Evolutionary conservation across 1,139 yeast species (phyloP).

Genomic region (Scheffersomyces illinoinensis): DNA sequence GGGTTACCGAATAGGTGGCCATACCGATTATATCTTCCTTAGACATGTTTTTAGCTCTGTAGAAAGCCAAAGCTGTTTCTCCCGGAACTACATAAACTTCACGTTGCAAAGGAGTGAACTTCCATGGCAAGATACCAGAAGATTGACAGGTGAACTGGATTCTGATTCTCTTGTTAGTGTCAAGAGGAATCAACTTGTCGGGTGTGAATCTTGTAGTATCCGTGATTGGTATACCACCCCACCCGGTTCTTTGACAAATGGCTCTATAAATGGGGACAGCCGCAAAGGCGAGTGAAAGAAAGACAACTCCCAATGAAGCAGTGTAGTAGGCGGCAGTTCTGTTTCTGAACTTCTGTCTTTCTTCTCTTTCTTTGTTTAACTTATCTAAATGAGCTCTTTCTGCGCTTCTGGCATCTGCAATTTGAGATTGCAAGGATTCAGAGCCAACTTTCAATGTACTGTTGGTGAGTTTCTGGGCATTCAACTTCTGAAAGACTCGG

Average conservation of each 20-base stretch:
- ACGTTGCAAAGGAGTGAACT: conserved; percentile 89
- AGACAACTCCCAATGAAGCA: conserved; percentile 67
- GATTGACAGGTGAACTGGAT: conserved; percentile 90
- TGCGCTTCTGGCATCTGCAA: not conserved
- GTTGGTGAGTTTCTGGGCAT: not conserved
- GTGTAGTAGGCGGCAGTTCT: conserved; percentile 70
- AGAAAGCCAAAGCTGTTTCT: conserved; percentile 95
- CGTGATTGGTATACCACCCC: conserved; percentile 93
- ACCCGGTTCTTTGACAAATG: conserved; percentile 92
- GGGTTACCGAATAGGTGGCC: conserved; percentile 97
- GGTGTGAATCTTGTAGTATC: conserved; percentile 79
- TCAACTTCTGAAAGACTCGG: not conserved
- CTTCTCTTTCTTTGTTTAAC: conserved; percentile 25
- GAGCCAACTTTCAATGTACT: not conserved
- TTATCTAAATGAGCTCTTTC: conserved; percentile 11
- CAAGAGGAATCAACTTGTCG: conserved; percentile 86
- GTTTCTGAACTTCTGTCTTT: conserved; percentile 32
- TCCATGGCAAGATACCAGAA: conserved; percentile 93
- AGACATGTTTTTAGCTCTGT: conserved; percentile 84
- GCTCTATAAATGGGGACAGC: conserved; percentile 94
- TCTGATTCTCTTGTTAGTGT: conserved; percentile 77
- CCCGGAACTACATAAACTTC: conserved; percentile 96
- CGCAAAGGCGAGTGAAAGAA: conserved; percentile 81
- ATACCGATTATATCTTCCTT: conserved; percentile 93
- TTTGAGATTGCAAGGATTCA: not conserved